Evolutionary conservation across 2,329 filamentous ascomycete species (phyloP).

Genomic region (Botrytis byssoidea): DNA sequence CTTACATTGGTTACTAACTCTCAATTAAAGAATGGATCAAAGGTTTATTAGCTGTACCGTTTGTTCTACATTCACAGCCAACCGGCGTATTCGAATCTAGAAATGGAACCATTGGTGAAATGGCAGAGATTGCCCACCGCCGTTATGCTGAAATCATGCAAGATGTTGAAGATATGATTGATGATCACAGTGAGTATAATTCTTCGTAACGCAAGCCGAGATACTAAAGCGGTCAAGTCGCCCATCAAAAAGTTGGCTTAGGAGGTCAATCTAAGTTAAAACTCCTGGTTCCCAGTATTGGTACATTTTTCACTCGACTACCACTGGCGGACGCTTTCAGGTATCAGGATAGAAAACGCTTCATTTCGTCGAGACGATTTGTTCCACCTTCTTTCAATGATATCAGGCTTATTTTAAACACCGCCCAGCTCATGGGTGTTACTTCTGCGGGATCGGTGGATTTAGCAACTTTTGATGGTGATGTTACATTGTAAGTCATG

Average conservation of each 20-base stretch:
- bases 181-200: constrained; percentile 72
- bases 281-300: constrained; percentile 84
- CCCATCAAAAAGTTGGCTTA: constrained; percentile 63
- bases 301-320: constrained; percentile 89
- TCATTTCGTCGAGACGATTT: constrained; percentile 87
- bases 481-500: constrained; percentile 73
- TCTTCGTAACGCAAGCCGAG: constrained; percentile 15
- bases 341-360: constrained; percentile 80
- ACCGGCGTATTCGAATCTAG: constrained; percentile 77
- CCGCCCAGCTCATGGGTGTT: constrained; percentile 91
- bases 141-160: constrained; percentile 94
- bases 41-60: constrained; percentile 87
- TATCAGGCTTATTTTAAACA: constrained; percentile 87
- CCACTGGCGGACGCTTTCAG: constrained; percentile 87
- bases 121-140: constrained; percentile 77
- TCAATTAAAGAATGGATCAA: constrained; percentile 83
- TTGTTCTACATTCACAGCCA: constrained; percentile 93
- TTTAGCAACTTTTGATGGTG: constrained; percentile 93
- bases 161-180: constrained; percentile 87
- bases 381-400: constrained; percentile 98
- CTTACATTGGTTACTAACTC: not conserved
- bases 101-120: constrained; percentile 62
- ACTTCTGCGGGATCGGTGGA: constrained; percentile 70
- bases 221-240: constrained; percentile 51
- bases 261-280: constrained; percentile 83